A percentile compares a stretch with the other conserved stretches of the same genome.
Evolutionary conservation across 495 filamentous ascomycete species (phyloP).

Genomic region (Hapsidospora chrysogenum): DNA sequence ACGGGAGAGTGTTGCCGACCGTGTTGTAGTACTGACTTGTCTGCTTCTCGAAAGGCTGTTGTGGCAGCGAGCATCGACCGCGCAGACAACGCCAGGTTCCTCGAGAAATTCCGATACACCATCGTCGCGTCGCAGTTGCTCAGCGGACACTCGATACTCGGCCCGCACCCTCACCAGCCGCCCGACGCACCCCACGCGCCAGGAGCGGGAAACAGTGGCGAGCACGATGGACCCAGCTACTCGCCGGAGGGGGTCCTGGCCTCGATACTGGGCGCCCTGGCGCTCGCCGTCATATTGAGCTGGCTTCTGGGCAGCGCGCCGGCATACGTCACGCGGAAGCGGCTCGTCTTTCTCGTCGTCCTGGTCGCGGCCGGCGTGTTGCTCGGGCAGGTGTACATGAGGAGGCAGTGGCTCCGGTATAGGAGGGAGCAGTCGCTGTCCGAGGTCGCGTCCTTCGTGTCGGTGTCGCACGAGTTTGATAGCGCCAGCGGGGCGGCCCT

Average conservation of each 20-base stretch:
- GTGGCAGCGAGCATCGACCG: constrained; percentile 65
- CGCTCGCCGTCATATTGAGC: constrained; percentile 53
- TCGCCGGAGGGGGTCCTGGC: constrained; percentile 20
- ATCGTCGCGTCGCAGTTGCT: constrained; percentile 90
- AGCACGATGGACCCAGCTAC: constrained; percentile 9
- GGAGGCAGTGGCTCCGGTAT: constrained; percentile 73
- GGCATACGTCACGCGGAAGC: constrained; percentile 29
- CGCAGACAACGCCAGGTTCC: constrained; percentile 70
- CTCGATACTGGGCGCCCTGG: constrained; percentile 42
- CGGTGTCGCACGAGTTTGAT: constrained; percentile 69
- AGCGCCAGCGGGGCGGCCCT: constrained; percentile 62
- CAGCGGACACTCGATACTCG: constrained; percentile 38
- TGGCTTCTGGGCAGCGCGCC: constrained; percentile 39
- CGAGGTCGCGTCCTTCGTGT: constrained; percentile 55
- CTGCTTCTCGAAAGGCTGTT: constrained; percentile 25
- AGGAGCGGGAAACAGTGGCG: background rate
- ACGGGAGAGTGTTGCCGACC: no score
- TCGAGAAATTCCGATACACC: constrained; percentile 91
- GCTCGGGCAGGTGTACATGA: constrained; percentile 52
- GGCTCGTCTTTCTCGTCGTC: constrained; percentile 41
- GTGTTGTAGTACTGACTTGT: no score
- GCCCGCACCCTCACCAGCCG: constrained; percentile 5
- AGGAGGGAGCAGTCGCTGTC: constrained; percentile 61
- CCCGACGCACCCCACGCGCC: background rate
- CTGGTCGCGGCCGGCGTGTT: constrained; percentile 37